phyloP scores from a whole-genome alignment of 2,329 filamentous ascomycete genomes.

The Akanthomyces uredinophilus region DNA sequence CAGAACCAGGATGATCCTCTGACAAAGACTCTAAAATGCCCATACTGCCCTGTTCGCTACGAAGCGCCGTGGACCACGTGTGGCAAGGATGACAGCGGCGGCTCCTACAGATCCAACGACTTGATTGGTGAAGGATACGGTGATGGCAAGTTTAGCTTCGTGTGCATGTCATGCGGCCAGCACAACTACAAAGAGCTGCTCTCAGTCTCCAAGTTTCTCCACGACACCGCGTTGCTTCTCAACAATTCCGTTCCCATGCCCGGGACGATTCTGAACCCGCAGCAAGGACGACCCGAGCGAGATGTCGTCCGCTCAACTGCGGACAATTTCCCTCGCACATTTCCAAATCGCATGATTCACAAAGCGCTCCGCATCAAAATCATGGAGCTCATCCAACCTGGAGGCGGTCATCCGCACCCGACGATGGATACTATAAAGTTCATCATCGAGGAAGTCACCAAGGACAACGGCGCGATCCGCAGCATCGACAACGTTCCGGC shows the following conservation, averaged over 20 bases:
- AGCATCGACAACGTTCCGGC: slow-evolving; percentile 31
- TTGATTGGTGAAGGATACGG: slow-evolving; percentile 54
- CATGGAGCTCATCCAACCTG: slow-evolving; percentile 31
- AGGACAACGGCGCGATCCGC: slow-evolving; percentile 32
- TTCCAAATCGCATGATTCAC: slow-evolving; percentile 55
- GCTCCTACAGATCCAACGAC: slow-evolving; percentile 34
- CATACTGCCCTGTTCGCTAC: slow-evolving; percentile 40
- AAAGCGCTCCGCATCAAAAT: slow-evolving; percentile 39
- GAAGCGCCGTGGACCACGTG: slow-evolving; percentile 57
- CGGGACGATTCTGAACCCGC: slow-evolving; percentile 57
- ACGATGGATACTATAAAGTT: slow-evolving; percentile 48
- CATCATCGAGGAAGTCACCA: slow-evolving; percentile 44
- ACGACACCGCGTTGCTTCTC: slow-evolving; percentile 48
- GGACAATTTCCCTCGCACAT: slow-evolving; percentile 34
- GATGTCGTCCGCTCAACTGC: slow-evolving; percentile 17
- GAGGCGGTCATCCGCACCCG: slow-evolving; percentile 23
- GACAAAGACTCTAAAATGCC: slow-evolving; percentile 49
- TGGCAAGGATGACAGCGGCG: slow-evolving; percentile 28
- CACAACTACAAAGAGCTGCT: slow-evolving; percentile 53
- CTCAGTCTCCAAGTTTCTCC: slow-evolving; percentile 53
- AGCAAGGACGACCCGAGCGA: slow-evolving; percentile 44
- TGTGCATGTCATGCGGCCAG: slow-evolving; percentile 48
- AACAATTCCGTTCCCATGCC: slow-evolving; percentile 52
- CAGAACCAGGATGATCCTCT: slow-evolving; percentile 49
- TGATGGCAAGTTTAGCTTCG: slow-evolving; percentile 47